Conservation (phyloP, 495 filamentous ascomycete genomes). For the Arthonia radiata region DNA sequence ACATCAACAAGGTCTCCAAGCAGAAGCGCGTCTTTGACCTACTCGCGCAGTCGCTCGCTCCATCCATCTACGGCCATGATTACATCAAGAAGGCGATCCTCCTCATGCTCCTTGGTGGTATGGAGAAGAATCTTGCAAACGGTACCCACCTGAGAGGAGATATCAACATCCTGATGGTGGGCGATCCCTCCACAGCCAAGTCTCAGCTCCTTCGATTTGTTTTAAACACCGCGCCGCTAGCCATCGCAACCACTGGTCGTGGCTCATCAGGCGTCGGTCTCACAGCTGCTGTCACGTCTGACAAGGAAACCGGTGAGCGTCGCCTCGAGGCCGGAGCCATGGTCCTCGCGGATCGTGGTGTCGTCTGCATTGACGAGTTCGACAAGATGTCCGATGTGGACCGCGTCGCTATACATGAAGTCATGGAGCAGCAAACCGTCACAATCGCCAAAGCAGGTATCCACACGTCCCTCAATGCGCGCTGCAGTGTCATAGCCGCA, state of each 20-base stretch:
- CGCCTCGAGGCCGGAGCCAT: conserved; percentile 93
- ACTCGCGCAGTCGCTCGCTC: conserved; percentile 87
- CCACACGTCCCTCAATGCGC: conserved; percentile 89
- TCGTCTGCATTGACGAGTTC: conserved; percentile 98
- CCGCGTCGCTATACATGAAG: conserved; percentile 97
- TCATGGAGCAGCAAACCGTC: conserved; percentile 99
- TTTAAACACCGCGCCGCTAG: conserved; percentile 85
- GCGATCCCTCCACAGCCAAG: conserved; percentile 95
- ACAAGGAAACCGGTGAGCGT: conserved; percentile 94
- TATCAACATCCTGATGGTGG: conserved; percentile 99
- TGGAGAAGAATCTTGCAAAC: conserved; percentile 98
- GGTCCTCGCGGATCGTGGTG: conserved; percentile 90
- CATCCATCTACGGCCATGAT: conserved; percentile 91
- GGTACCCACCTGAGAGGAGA: conserved; percentile 94
- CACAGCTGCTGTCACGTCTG: conserved; percentile 82
- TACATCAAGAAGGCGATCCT: conserved; percentile 97
- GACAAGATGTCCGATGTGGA: conserved; percentile 99
- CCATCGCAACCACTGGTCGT: conserved; percentile 91
- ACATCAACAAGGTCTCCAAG: conserved; percentile 95
- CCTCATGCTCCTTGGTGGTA: conserved; percentile 88
- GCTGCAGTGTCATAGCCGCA: conserved; percentile 89
- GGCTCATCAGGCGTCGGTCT: conserved; percentile 96
- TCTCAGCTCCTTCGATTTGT: conserved; percentile 95
- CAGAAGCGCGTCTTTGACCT: conserved; percentile 85
- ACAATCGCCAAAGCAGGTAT: conserved; percentile 98